Evolutionary conservation across 768 basidiomycete genomes (phyloP), one percentile per base, ranked within the genome.

Genomic region (Xanthoconium purpureum): DNA sequence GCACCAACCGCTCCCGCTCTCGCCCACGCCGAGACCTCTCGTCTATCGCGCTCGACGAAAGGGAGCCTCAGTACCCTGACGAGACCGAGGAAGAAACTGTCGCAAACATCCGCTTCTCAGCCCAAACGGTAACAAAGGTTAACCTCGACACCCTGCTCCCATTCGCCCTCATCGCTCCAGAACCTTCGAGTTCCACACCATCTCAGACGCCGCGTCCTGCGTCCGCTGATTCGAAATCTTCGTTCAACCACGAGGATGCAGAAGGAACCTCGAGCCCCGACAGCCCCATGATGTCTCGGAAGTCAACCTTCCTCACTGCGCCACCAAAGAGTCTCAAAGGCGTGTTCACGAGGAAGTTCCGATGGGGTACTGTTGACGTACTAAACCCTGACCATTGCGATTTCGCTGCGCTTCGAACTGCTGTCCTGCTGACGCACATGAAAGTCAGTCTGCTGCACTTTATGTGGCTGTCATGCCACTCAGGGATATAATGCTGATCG

Each of bases 311-410:
- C n/a, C 63, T 82, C 42, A 69, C 78, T n/a, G 75, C 77, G 35
- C 83, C 84, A 24, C 88, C 87, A 24, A 83, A 84, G 20, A 81
- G 85, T 67, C 72, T 91, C 67, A 82, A 80, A 72, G 89, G 91
- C 47, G 78, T 88, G 52, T 93, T 93, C 67, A 77, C 83, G 35
- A 76, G 93, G 59, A 85, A 82, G 67, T 95, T 88, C 70, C 76
- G 91, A 63, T 96, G 94, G 94, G 94, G 94, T 36, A 88, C 81
- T 44, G 80, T 95, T 56, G 89, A 94, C 71, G 91, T 94, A 53
- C 81, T 94, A 47, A 79, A 91, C 71, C 90, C 92, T 50, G 79
- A 78, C 30, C 93, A 96, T 61, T 94, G 90, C 63, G 94, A 97
- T 72, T 94, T 93, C 69, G 81, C 88, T 38, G 85, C 89, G 58